Base-by-base conservation (phyloP, 2,329 filamentous ascomycete genomes). In the Sphaerulina vaccinii region DNA sequence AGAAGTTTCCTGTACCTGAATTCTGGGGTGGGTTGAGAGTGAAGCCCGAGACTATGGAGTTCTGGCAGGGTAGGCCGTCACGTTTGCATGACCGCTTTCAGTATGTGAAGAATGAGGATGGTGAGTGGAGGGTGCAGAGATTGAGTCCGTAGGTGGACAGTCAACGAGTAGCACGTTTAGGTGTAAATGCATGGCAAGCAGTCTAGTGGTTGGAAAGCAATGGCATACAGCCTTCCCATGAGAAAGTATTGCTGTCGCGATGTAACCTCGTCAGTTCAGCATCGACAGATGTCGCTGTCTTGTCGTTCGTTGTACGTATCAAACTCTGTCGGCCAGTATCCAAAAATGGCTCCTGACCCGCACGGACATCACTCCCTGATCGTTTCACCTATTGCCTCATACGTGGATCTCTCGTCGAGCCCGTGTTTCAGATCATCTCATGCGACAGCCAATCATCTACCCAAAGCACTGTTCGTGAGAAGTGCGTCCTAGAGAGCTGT, bases 11-110 rank as follows among this genome's bases (percentile, higher is more conserved):
- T 1, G 84, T 96, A 43, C 93, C 93, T 3, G 85, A 88, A 8
- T 96, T 96, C 69, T 99, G 93, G 93, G 93, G 93, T 23, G 93
- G 93, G 0, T 68, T 96, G 69, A 83, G 92, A 62, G 81, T 99
- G 54, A 79, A 91, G 58, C 92, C 93, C 0, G 87, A 90, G 66
- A 82, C 83, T 62, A 80, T 99, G 42, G 93, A 99, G 79, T 99
- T 99, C 70, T 99, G 93, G 82, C 91, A 96, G 77, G 93, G 93
- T 2, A 81, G 93, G 63, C 81, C 89, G 67, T 96, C 86, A 73
- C 80, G 93, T 54, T 73, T 99, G 70, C 93, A 99, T 73, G 93
- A 99, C 77, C 86, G 93, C 19, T 97, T 99, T 69, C 80, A 85
- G 56, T 97, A 96, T 73, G 82, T 83, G 50, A 84, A 81, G 68